Evolutionary conservation across 352 stramenopile genomes (phyloP).

Genomic region (Ophiocytium majus): DNA sequence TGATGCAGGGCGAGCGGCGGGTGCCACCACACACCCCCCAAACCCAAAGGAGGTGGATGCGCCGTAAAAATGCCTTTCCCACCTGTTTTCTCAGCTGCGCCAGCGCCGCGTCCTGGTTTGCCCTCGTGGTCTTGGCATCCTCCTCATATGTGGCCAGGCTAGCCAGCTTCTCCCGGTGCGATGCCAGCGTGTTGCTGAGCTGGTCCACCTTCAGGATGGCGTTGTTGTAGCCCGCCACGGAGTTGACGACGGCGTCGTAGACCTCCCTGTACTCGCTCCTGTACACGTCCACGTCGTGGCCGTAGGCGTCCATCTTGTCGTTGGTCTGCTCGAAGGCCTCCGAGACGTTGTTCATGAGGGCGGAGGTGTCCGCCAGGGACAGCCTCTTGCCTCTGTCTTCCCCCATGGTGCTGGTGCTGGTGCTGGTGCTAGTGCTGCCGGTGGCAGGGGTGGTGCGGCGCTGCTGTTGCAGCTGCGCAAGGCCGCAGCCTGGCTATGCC

Average conservation of each 20-base stretch:
- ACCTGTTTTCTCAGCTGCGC: neutral
- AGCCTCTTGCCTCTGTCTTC: constrained; percentile 21
- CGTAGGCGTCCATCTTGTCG: constrained; percentile 14
- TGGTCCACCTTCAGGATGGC: neutral
- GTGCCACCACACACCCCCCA: too few species aligned
- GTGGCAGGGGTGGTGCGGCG: too few species aligned
- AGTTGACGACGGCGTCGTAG: neutral
- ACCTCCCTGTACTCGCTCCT: constrained; percentile 14
- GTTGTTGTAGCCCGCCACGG: neutral
- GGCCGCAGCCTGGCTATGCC: too few species aligned
- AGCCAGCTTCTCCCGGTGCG: constrained; percentile 37
- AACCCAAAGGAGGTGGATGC: too few species aligned
- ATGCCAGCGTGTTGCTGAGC: neutral
- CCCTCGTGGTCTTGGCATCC: constrained; percentile 30
- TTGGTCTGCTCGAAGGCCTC: neutral
- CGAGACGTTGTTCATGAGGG: neutral
- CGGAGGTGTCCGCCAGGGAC: neutral
- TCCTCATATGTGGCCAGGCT: constrained; percentile 46
- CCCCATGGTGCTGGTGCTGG: too few species aligned
- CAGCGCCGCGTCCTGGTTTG: neutral
- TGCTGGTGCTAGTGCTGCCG: too few species aligned
- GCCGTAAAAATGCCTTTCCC: too few species aligned
- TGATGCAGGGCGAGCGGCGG: too few species aligned
- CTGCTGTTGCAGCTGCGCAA: too few species aligned
- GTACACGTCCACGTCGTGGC: constrained; percentile 5